Conservation (phyloP, 2,329 filamentous ascomycete genomes). For the Zalaria obscura region DNA sequence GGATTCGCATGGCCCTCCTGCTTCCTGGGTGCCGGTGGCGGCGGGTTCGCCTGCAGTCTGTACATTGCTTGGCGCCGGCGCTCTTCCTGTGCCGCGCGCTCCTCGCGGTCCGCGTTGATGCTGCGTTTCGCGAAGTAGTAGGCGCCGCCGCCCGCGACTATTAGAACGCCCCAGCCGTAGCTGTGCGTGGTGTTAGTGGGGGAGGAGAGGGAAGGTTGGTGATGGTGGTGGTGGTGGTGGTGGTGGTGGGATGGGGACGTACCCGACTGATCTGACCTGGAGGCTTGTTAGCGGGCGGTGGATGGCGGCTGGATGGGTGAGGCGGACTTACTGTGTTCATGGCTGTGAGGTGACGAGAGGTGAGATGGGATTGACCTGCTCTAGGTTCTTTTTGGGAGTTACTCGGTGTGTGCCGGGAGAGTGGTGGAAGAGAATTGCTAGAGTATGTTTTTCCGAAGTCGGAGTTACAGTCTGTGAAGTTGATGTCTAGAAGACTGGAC, state of each 20-base stretch:
- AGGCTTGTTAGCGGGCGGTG: not conserved
- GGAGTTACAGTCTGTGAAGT: too few relatives aligned
- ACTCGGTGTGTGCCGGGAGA: too few relatives aligned
- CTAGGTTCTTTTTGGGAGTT: too few relatives aligned
- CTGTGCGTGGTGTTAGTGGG: conserved; percentile 28
- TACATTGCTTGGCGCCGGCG: conserved; percentile 29
- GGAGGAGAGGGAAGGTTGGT: not conserved
- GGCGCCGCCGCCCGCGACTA: conserved; percentile 73
- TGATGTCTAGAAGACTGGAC: too few relatives aligned
- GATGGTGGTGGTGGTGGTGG: not conserved
- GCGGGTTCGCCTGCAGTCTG: conserved; percentile 4
- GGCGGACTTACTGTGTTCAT: conserved; percentile 13
- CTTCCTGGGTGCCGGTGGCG: conserved; percentile 3
- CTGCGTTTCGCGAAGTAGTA: conserved; percentile 93
- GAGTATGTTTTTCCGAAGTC: too few relatives aligned
- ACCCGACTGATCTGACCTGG: conserved; percentile 8
- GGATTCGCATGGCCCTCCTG: conserved; percentile 36
- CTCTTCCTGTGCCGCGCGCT: conserved; percentile 56
- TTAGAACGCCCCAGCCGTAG: conserved; percentile 84
- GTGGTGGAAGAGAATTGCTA: too few relatives aligned
- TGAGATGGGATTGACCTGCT: too few relatives aligned
- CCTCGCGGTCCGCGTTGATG: conserved; percentile 79
- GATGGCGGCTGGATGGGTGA: not conserved
- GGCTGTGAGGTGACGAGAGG: not conserved
- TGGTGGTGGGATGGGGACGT: not conserved